Evolutionary conservation across 108 stramenopile genomes (phyloP), one percentile per base, ranked within the genome.

Genomic region (Cyclotella sp.): DNA sequence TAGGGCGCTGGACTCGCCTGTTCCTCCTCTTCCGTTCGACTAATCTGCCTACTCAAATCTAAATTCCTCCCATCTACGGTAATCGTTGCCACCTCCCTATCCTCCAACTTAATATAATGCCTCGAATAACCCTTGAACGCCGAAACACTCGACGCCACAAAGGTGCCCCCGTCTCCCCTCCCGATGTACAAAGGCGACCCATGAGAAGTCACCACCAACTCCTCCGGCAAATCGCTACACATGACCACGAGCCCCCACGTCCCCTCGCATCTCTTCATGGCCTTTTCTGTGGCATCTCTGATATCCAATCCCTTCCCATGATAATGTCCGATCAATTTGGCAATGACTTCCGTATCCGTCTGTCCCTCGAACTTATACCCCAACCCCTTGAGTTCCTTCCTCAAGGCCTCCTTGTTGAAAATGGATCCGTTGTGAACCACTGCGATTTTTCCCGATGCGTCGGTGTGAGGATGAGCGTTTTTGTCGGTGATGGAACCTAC

Each of bases 331-430:
- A 95, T 89, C 52, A 96, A 63, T 34, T 94, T 90, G 14, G 91
- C 92, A 52, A 96, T 88, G 15, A 96, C 94, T 81, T 97, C 96
- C 28, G 94, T 93, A 84, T 97, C 96, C 10, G 96, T 97, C 73
- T 95, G 93, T 10, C 89, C 88, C 27, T 65, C 59, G 78, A 97
- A 97, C 44, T 65, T 79, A 29, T 91, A 79, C 1, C 95, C 93
- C 52, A 78, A 44, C 24, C 41, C 75, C 53, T 86, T 76, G 26
- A 95, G 79, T 68, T 91, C 85, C 59, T 84, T 79, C 57, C 90
- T 84, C 34, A 96, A 60, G 24, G 68, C 83, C 51, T 78, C 67
- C 51, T 90, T 82, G 78, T 96, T 96, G 71, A 91, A 93, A 62
- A 96, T 90, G 19, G 91, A 89, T 4, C 96, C 96, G 73, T 96